Percentiles rank a stretch among this genome's conserved stretches.
Evolutionary conservation across 2,329 filamentous ascomycete genomes (phyloP).

Genomic region (Fusarium burgessii): DNA sequence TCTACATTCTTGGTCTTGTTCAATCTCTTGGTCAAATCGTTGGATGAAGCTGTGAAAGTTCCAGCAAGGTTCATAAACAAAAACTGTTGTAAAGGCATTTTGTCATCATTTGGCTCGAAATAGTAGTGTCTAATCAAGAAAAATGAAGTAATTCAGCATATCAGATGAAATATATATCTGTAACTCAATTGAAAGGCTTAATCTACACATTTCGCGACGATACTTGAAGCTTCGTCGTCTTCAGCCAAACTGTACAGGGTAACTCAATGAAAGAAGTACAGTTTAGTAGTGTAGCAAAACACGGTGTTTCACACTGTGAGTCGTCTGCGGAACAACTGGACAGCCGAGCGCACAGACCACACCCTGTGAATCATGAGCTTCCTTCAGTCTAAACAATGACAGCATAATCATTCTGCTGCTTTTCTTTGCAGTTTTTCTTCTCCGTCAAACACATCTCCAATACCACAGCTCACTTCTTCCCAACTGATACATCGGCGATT

Average conservation of each 20-base stretch:
- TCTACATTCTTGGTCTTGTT: too few relatives aligned
- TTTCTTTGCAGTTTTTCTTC: neutral
- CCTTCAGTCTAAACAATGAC: neutral
- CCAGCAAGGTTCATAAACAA: too few relatives aligned
- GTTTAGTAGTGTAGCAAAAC: rapidly evolving
- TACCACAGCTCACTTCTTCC: rapidly evolving
- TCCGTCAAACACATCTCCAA: too few relatives aligned
- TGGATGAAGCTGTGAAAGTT: too few relatives aligned
- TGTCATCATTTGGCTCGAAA: too few relatives aligned
- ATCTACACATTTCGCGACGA: too few relatives aligned
- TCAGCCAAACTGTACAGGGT: neutral
- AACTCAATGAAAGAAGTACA: neutral
- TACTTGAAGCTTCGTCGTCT: neutral
- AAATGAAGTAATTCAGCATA: too few relatives aligned
- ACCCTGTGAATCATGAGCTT: neutral
- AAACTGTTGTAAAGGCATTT: too few relatives aligned
- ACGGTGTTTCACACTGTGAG: rapidly evolving
- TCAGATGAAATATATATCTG: too few relatives aligned
- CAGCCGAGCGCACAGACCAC: neutral
- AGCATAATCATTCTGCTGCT: neutral
- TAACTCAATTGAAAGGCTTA: too few relatives aligned
- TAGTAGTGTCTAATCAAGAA: too few relatives aligned
- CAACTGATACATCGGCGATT: rapidly evolving
- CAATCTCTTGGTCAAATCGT: too few relatives aligned
- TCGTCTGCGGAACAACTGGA: neutral